Evolutionary conservation across 2,329 filamentous ascomycete genomes (phyloP).

Genomic region (Paradendryphiella salina): DNA sequence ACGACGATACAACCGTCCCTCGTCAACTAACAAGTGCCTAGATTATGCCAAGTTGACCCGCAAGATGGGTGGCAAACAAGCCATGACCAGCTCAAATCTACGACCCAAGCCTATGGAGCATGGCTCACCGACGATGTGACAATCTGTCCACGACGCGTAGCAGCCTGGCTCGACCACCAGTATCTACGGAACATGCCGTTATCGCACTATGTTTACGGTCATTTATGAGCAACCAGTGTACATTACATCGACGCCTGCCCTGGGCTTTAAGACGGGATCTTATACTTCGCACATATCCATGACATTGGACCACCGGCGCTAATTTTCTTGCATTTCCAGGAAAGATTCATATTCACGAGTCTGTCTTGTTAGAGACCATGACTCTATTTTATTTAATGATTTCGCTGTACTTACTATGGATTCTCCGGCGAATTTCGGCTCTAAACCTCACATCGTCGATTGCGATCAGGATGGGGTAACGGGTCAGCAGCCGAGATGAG

Average conservation of each 20-base stretch:
- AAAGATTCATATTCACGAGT: slow-evolving; percentile 14
- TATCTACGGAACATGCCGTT: not conserved
- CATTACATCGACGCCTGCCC: slow-evolving; percentile 7
- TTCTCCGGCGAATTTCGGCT: not conserved
- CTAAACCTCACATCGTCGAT: not conserved
- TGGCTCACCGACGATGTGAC: slow-evolving; percentile 39
- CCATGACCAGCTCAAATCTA: slow-evolving; percentile 53
- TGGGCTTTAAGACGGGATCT: slow-evolving; percentile 11
- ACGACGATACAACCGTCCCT: too few relatives aligned
- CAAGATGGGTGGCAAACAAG: slow-evolving; percentile 55
- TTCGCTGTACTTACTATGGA: slow-evolving; percentile 3
- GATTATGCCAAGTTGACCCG: slow-evolving; percentile 58
- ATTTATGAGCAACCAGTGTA: slow-evolving; percentile 2
- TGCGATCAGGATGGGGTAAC: not conserved
- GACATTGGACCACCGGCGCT: slow-evolving; percentile 23
- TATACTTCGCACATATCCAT: slow-evolving; percentile 8
- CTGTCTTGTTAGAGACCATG: slow-evolving; percentile 35
- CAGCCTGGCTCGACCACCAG: not conserved
- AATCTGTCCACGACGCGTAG: not conserved
- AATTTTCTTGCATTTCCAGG: slow-evolving; percentile 35
- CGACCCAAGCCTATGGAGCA: slow-evolving; percentile 52
- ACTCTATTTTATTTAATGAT: slow-evolving; percentile 26
- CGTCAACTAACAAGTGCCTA: slow-evolving; percentile 28
- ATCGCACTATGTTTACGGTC: not conserved
- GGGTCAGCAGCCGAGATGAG: not conserved